These are phyloP conservation scores for Amoeboaphelidium protococcarum DNA, from an alignment of 371 early-diverging fungal species.

Conservation along the genomic window DNA sequence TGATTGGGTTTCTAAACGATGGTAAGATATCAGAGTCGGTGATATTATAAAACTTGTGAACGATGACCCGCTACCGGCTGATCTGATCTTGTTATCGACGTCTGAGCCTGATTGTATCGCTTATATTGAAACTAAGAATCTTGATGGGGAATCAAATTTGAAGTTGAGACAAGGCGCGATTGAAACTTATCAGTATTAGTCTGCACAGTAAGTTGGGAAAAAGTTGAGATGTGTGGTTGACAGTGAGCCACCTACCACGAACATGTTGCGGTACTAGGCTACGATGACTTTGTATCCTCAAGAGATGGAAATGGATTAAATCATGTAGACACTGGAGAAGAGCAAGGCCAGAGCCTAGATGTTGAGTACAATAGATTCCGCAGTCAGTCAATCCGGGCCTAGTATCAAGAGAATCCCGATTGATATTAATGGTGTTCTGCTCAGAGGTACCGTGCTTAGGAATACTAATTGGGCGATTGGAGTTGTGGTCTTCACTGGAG, in stretches of 20 bases:
- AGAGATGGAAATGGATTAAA: too few relatives aligned
- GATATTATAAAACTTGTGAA: conserved; percentile 15
- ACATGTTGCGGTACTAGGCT: too few relatives aligned
- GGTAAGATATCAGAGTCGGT: conserved; percentile 12
- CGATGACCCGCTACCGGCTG: conserved; percentile 18
- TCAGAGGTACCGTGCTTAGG: conserved; percentile 11
- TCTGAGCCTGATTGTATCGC: conserved; percentile 4
- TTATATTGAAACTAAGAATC: conserved; percentile 16
- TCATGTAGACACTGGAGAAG: too few relatives aligned
- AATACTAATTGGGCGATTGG: conserved; percentile 8
- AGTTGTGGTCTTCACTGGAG: conserved; percentile 8
- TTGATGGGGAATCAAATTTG: conserved; percentile 19
- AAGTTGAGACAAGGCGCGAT: neutral
- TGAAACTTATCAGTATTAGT: too few relatives aligned
- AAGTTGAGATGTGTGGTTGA: too few relatives aligned
- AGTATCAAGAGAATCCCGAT: too few relatives aligned
- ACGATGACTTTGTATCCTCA: too few relatives aligned
- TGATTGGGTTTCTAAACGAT: neutral
- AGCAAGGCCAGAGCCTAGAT: too few relatives aligned
- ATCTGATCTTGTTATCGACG: conserved; percentile 9
- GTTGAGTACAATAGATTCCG: too few relatives aligned
- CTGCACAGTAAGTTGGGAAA: too few relatives aligned
- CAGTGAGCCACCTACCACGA: too few relatives aligned
- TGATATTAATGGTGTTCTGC: conserved; percentile 9
- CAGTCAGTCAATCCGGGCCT: too few relatives aligned